Conservation (phyloP, 78 protist species). For the Cavenderia fasciculata region DNA sequence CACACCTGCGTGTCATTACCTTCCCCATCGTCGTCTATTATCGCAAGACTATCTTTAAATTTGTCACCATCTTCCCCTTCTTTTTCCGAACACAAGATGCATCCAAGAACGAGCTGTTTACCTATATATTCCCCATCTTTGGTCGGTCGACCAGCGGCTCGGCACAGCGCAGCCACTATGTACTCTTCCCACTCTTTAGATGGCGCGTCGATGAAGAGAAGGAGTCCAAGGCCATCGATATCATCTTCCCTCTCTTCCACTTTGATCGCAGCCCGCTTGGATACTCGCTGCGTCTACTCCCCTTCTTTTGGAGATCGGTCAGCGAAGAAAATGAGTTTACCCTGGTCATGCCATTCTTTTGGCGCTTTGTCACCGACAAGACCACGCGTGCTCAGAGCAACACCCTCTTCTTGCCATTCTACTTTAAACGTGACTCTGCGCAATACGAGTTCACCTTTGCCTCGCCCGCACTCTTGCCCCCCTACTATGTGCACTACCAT, state of each 20-base stretch:
- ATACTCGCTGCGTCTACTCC: slow-evolving; percentile 18
- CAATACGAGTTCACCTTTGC: slow-evolving; percentile 52
- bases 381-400: slow-evolving; percentile 53
- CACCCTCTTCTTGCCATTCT: slow-evolving; percentile 53
- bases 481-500: slow-evolving; percentile 62
- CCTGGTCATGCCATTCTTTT: slow-evolving; percentile 60
- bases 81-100: slow-evolving; percentile 60
- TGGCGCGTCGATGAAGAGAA: slow-evolving; percentile 6
- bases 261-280: slow-evolving; percentile 13
- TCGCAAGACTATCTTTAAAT: slow-evolving; percentile 63
- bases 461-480: slow-evolving; percentile 60
- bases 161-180: not conserved
- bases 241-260: slow-evolving; percentile 64
- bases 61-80: slow-evolving; percentile 39
- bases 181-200: slow-evolving; percentile 62
- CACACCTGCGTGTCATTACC: slow-evolving; percentile 16
- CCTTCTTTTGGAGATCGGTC: slow-evolving; percentile 45
- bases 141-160: slow-evolving; percentile 26
- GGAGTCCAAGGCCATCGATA: not conserved
- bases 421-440: slow-evolving; percentile 57
- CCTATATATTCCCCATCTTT: slow-evolving; percentile 55
- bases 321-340: slow-evolving; percentile 40
- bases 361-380: slow-evolving; percentile 60
- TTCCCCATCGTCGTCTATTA: slow-evolving; percentile 51
- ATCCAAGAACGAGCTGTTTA: slow-evolving; percentile 31